A percentile compares a stretch with the other conserved stretches of the same genome.
phyloP scores from a whole-genome alignment of 139 green algal genomes.

The Coelastrella sp. region DNA sequence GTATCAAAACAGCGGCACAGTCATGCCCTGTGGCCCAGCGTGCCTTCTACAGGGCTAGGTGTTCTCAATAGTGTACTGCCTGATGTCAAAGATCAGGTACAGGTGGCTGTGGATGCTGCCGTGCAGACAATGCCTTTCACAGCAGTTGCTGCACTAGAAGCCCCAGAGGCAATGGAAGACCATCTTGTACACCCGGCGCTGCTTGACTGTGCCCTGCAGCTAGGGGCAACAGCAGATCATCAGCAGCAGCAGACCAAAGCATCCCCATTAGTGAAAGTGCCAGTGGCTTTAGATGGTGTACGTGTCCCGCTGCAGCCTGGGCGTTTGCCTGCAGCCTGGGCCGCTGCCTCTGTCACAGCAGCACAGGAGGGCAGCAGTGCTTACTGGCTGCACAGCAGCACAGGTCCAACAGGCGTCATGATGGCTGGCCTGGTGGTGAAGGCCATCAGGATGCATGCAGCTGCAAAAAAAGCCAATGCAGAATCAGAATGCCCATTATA shows the following conservation, averaged over 20 bases:
- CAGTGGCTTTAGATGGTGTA: not conserved
- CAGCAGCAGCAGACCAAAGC: not conserved
- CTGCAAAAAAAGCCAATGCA: not conserved
- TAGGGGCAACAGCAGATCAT: conserved; percentile 58
- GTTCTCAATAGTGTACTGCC: not conserved
- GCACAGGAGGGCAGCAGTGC: not conserved
- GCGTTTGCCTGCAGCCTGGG: too few relatives aligned
- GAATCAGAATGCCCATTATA: not conserved
- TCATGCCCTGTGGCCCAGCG: too few relatives aligned
- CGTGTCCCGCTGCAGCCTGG: too few relatives aligned
- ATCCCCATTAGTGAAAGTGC: conserved; percentile 24
- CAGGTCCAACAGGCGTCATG: not conserved
- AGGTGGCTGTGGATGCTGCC: not conserved
- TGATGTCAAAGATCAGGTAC: not conserved
- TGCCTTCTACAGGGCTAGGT: not conserved
- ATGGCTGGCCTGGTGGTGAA: conserved; percentile 14
- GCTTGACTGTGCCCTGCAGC: conserved; percentile 73
- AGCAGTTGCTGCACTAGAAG: conserved; percentile 36
- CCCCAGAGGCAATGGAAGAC: not conserved
- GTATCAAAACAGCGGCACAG: not conserved
- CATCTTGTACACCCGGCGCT: conserved; percentile 59
- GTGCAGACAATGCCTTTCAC: not conserved
- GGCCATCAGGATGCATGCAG: conserved; percentile 15
- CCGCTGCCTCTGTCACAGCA: not conserved
- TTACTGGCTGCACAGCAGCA: not conserved